Evolutionary conservation across 2,329 filamentous ascomycete genomes (phyloP), one percentile per base, ranked within the genome.

Genomic region (Colletotrichum cereale): DNA sequence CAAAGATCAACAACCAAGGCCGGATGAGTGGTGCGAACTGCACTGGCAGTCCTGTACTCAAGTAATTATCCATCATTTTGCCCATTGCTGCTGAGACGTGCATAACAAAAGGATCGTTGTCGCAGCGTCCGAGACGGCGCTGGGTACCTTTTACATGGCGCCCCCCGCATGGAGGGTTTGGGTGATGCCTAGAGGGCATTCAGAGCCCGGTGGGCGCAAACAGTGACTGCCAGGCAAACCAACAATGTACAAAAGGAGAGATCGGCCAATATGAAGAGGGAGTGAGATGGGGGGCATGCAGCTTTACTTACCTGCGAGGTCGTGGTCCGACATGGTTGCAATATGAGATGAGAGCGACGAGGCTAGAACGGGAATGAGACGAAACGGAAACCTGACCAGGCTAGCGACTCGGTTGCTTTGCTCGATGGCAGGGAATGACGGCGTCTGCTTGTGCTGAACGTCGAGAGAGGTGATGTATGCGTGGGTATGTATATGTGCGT

Each of bases 281-380:
- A 7, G n/a, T 5, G 50, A 8, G 5, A 16, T 36, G 14, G 29
- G 42, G 42, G 29, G 40, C 48, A 60, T 26, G n/a, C n/a, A 42
- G n/a, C n/a, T 6, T 53, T 38, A 83, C 88, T 82, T 78, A 90
- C 89, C 87, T 81, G 85, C 87, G 82, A 91, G 89, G 79, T 91
- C 90, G 80, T 90, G 87, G 77, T 91, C 90, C 68, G 90, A 91
- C 90, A 91, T 91, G 73, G 56, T 82, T 62, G 47, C 34, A 8
- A 26, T 60, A 34, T 47, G 52, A 31, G 29, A 65, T 50, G 38
- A 56, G 26, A 26, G 57, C 14, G 24, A 40, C 65, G 63, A 52
- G 12, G 40, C 10, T 36, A 21, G 40, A 47, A 40, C 10, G 5
- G 31, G 52, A 34, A 71, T 36, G 67, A 52, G 36, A 55, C 38